These are phyloP conservation scores for Pseudocercospora musae DNA, from an alignment of 2,329 filamentous ascomycete genomes.

Conservation along the genomic window DNA sequence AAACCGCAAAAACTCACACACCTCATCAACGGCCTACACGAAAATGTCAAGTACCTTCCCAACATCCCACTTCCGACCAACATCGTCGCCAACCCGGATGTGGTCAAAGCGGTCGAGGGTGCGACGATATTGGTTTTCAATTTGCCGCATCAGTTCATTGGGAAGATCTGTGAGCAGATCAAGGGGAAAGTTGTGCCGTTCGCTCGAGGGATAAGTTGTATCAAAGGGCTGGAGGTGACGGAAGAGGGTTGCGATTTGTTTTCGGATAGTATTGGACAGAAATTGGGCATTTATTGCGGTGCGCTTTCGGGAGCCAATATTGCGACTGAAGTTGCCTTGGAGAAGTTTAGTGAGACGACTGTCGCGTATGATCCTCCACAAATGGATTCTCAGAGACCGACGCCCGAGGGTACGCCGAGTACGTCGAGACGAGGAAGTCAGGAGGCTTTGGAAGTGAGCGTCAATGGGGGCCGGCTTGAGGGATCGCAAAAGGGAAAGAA, in stretches of 20 bases:
- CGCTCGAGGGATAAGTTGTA: slow-evolving; percentile 91
- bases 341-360: slow-evolving; percentile 97
- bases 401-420: slow-evolving; percentile 51
- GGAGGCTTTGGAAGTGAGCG: slow-evolving; percentile 21
- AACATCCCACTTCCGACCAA: slow-evolving; percentile 79
- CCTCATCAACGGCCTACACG: slow-evolving; percentile 87
- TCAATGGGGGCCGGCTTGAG: slow-evolving; percentile 21
- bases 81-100: slow-evolving; percentile 76
- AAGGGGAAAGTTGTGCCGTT: slow-evolving; percentile 86
- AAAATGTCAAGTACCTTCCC: slow-evolving; percentile 98
- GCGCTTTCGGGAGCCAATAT: slow-evolving; percentile 96
- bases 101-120: slow-evolving; percentile 74
- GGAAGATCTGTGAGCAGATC: slow-evolving; percentile 77
- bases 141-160: slow-evolving; percentile 93
- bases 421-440: slow-evolving; percentile 25
- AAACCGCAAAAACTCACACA: slow-evolving; percentile 81
- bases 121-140: slow-evolving; percentile 94
- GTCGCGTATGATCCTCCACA: slow-evolving; percentile 91
- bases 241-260: slow-evolving; percentile 84
- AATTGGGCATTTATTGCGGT: slow-evolving; percentile 92
- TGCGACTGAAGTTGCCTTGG: slow-evolving; percentile 86
- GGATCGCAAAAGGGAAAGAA: slow-evolving; percentile 55
- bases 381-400: slow-evolving; percentile 77
- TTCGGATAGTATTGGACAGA: slow-evolving; percentile 88
- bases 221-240: slow-evolving; percentile 94